Conservation (phyloP, 164 flowering plant species). For the Nymphaea thermarum region DNA sequence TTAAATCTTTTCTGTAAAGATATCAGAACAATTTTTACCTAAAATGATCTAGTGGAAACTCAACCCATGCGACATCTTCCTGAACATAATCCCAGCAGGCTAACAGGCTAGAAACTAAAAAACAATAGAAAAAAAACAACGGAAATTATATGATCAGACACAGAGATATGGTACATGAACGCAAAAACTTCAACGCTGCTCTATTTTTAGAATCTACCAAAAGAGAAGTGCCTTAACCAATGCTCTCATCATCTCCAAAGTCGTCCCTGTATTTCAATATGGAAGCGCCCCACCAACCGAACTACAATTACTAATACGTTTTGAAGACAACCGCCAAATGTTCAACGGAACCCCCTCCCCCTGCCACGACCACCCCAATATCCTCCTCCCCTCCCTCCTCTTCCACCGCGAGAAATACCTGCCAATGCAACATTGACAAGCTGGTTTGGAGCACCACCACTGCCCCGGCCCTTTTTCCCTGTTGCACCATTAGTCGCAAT, state of each 20-base stretch:
- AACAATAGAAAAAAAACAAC: not conserved
- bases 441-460: conserved; percentile 54
- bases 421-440: conserved; percentile 65
- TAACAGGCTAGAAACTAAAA: too few relatives aligned
- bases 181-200: not conserved
- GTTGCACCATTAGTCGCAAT: conserved; percentile 35
- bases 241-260: not conserved
- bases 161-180: not conserved
- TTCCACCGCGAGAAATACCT: conserved; percentile 56
- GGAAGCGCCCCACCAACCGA: not conserved
- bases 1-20: too few relatives aligned
- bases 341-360: conserved; percentile 38
- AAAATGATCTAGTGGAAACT: too few relatives aligned
- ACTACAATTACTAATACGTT: not conserved
- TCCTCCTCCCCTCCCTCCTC: conserved; percentile 20
- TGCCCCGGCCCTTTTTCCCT: conserved; percentile 59
- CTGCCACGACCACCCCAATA: conserved; percentile 53
- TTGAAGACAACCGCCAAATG: not conserved
- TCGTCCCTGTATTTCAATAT: not conserved
- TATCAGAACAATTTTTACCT: too few relatives aligned
- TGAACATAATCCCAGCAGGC: too few relatives aligned
- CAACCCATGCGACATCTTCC: too few relatives aligned
- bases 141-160: not conserved
- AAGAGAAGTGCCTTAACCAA: not conserved
- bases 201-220: too few relatives aligned